Conservation (phyloP, 257 asterid genomes). For the Pogostemon cablin region DNA sequence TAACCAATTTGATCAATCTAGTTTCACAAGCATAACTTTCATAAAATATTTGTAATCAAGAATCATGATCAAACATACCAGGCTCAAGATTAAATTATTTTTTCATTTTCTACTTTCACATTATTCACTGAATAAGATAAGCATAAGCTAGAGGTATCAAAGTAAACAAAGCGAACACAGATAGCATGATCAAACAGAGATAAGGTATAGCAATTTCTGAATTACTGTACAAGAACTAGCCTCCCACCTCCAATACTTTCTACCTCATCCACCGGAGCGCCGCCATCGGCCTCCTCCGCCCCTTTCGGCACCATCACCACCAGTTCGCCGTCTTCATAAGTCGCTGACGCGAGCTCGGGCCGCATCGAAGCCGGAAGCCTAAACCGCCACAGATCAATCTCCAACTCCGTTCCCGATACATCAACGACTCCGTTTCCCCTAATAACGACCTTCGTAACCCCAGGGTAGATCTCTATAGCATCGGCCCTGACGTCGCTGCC, state of each 20-base stretch:
- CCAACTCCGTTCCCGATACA: conserved; percentile 54
- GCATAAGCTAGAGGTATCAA: too few species aligned
- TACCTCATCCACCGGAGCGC: conserved; percentile 24
- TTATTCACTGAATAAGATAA: too few species aligned
- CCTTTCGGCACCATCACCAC: conserved; percentile 78
- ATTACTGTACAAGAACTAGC: conserved; percentile 72
- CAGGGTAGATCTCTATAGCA: conserved; percentile 75
- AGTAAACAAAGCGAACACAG: too few species aligned
- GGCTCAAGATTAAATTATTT: too few species aligned
- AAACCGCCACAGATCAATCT: conserved; percentile 78
- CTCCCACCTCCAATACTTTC: conserved; percentile 39
- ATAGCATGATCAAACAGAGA: conserved; percentile 1
- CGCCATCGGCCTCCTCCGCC: conserved; percentile 39
- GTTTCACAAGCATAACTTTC: too few species aligned
- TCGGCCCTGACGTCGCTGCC: conserved; percentile 58
- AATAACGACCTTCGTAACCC: conserved; percentile 69
- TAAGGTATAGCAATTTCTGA: not conserved
- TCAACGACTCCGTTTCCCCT: conserved; percentile 48
- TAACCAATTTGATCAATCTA: too few species aligned
- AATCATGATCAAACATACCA: too few species aligned
- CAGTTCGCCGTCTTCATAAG: conserved; percentile 66
- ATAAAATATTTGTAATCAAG: too few species aligned
- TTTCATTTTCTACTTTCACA: too few species aligned
- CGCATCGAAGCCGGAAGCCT: conserved; percentile 63
- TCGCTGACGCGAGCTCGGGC: conserved; percentile 72